A percentile compares a stretch with the other conserved stretches of the same genome.
phyloP scores from a whole-genome alignment of 2,329 filamentous ascomycete species.

The Tolypocladium sp. region DNA sequence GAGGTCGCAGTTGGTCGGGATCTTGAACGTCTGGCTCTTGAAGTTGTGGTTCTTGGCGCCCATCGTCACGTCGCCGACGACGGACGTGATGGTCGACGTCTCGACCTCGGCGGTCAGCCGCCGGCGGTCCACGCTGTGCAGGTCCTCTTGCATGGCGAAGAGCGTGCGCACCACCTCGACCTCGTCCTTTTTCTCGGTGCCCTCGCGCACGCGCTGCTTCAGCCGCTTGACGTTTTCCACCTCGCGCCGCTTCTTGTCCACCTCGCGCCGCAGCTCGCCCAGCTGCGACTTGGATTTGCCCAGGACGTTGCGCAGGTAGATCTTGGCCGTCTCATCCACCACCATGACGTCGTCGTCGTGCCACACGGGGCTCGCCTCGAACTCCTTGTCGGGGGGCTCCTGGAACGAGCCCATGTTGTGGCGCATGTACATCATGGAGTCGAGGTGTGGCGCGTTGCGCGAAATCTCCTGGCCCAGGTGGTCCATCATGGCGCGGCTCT shows the following conservation, averaged over 20 bases:
- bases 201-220: slow-evolving; percentile 70
- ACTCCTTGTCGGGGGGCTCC: slow-evolving; percentile 75
- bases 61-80: slow-evolving; percentile 84
- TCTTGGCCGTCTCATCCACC: slow-evolving; percentile 75
- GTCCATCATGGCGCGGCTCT: slow-evolving; percentile 63
- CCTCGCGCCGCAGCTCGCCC: slow-evolving; percentile 69
- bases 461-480: slow-evolving; percentile 73
- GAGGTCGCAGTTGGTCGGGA: slow-evolving; percentile 95
- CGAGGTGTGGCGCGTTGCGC: slow-evolving; percentile 78
- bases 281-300: slow-evolving; percentile 83
- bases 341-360: slow-evolving; percentile 86
- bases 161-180: slow-evolving; percentile 75
- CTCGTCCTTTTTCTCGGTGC: slow-evolving; percentile 82
- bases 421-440: slow-evolving; percentile 95
- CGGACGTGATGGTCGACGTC: slow-evolving; percentile 82
- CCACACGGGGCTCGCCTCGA: slow-evolving; percentile 95
- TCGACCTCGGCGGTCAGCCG: slow-evolving; percentile 87
- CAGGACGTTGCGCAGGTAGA: slow-evolving; percentile 85
- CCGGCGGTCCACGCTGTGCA: slow-evolving; percentile 77
- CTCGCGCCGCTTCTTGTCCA: slow-evolving; percentile 78
- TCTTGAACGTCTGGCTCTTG: slow-evolving; percentile 98
- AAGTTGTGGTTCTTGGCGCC: slow-evolving; percentile 96
- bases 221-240: slow-evolving; percentile 68
- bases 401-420: slow-evolving; percentile 80
- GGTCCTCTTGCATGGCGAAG: slow-evolving; percentile 72